Evolutionary conservation across 495 filamentous ascomycete species (phyloP), one percentile per base, ranked within the genome.

Genomic region (Viridothelium virens): DNA sequence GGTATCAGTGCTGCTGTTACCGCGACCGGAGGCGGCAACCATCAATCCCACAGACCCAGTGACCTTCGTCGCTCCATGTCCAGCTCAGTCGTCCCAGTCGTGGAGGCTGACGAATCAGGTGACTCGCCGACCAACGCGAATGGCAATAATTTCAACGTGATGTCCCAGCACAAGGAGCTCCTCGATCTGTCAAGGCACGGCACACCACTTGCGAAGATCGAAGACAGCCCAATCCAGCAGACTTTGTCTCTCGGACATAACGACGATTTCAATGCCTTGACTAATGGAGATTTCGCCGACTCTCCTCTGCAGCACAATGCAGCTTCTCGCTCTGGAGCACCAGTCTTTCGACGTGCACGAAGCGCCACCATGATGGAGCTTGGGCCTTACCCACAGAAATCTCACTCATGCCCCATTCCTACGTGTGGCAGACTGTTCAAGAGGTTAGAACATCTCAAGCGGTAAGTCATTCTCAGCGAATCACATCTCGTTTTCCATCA

Each of bases 361-460:
- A 97, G 92, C 71, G 94, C 95, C 68, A 97, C 94, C 9, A 88
- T 94, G 79, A 92, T 94, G 89, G 95, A 97, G 76, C 82, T 96
- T 63, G 92, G 91, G 44, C 94, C 94, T 48, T 98, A 98, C 75
- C 92, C 94, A 12, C 91, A 95, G 70, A 98, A 98, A 76, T 93
- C 91, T 10, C 94, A 98, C 76, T 96, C 92, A 9, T 98, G 94
- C 80, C 94, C 94, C n/a, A 98, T 98, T 74, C 95, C 95, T 36
- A 91, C 92, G 34, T 98, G 94, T 76, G 94, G 95, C 53, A 88
- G 95, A 75, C 84, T 96, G 69, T 98, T 98, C 84, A 98, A 98
- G 86, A 87, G 94, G 74, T 85, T 98, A 82, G 94, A 98, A 78
- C 94, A 98, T 82, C 85, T 98, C 72, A 98, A 98, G 83, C 88